Evolutionary conservation across 495 filamentous ascomycete genomes (phyloP), one percentile per base, ranked within the genome.

Genomic region (Opeltia flavorubescens): DNA sequence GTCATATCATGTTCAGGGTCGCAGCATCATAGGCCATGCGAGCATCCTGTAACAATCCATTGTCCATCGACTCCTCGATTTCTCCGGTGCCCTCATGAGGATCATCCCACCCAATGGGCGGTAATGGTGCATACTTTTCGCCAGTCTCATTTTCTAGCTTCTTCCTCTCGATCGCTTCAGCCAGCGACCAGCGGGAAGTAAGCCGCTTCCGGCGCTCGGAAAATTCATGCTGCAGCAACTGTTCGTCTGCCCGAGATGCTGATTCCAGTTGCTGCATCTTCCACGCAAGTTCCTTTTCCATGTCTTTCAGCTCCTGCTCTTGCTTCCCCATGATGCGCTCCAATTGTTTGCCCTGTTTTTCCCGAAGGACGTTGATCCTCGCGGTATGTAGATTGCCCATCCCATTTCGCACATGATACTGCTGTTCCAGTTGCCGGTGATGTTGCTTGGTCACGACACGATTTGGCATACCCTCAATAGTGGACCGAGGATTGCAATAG

Each of bases 301-400:
- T 49, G 9, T 61, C 61, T 3, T 73, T 63, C 25, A 82, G 61
- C 60, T 91, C 83, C 21, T 62, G 62, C 43, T 75, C 73, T 62
- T 88, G 83, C 23, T 80, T 72, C 26, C 69, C 69, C 2, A 76
- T 64, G 4, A 86, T 66, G 49, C 80, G 76, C 52, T 83, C 78
- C 49, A 83, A 66, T 41, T 78, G 68, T 51, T 80, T 73, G 3
- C 78, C 78, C 54, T 91, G 85, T 38, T 77, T 77, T 47, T 86
- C 85, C 5, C 85, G 70, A 47, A 91, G 72, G 1, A 89, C 83
- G 50, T 89, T 86, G 62, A 91, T 84, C 48, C 80, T 78, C 15
- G 76, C 67, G 38, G 78, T 70, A 52, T 89, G 83, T 2, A 83
- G 72, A 11, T 75, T 71, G 41, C 78, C 76, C 76, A 89, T 80